Conservation (phyloP, 2,329 filamentous ascomycete species). For the Neopestalotiopsis rosae region DNA sequence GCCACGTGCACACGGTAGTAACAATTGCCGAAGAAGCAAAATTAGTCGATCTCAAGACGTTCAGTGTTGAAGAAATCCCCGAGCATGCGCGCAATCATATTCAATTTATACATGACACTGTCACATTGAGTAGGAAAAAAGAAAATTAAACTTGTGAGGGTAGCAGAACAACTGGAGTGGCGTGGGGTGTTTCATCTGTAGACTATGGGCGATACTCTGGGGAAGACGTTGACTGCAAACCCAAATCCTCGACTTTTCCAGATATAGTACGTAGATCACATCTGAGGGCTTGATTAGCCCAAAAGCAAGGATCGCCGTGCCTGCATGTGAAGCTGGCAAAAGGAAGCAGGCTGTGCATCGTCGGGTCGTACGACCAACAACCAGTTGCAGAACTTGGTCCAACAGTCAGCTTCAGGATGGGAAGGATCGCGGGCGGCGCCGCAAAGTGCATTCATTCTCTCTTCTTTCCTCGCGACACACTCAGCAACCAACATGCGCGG, state of each 20-base stretch:
- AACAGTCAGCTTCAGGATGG: background rate
- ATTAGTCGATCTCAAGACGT: background rate
- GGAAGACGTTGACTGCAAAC: too few relatives aligned
- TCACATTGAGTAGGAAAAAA: background rate
- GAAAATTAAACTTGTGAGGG: background rate
- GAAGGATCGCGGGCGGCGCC: background rate
- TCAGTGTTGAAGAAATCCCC: background rate
- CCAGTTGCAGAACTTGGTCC: background rate
- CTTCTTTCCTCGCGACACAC: background rate
- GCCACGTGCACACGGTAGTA: background rate
- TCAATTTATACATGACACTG: background rate
- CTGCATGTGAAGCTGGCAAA: background rate
- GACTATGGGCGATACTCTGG: background rate
- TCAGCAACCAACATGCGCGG: background rate
- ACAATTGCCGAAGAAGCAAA: background rate
- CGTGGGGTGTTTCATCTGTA: background rate
- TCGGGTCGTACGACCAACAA: background rate
- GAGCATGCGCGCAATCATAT: background rate
- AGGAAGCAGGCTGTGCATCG: background rate
- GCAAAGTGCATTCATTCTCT: background rate
- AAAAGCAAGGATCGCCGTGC: background rate
- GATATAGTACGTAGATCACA: too few relatives aligned
- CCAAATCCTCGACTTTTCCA: too few relatives aligned
- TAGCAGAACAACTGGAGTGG: background rate
- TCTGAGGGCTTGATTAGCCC: too few relatives aligned